Base-by-base conservation (phyloP, 331 rosid species). In the Stylosanthes scabra region DNA sequence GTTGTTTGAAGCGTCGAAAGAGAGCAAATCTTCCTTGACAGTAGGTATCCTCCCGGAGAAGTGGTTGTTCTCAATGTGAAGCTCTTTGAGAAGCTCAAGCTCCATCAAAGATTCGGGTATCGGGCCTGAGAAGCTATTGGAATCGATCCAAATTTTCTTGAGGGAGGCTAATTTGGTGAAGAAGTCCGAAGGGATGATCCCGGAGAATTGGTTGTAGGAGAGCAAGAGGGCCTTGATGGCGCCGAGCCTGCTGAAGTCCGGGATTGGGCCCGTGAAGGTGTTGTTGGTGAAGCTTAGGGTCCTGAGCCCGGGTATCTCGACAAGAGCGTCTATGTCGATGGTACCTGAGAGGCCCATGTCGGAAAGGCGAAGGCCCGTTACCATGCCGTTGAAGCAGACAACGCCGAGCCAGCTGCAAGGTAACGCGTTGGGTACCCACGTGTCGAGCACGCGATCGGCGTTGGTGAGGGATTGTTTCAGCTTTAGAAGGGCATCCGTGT, bases 321-420 rank as follows among this genome's bases (percentile, higher is more conserved):
- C 46, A 2, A 94, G 67, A 5, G 96, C 86, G 0, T 83, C 74
- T 2, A 87, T 27, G 44, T 94, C 87, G 27, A 94, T 77, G 1
- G 27, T 31, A 2, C 99, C 97, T 0, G 96, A 70, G 20, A 94
- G 88, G 6, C 60, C 76, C 66, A 89, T 65, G 66, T 75, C 70
- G 6, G 89, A 15, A 83, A 94, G 84, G 39, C 66, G 89, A 6
- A 91, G 84, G 7, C 92, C 89, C 11, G 80, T 76, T 57, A 91
- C 63, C 40, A 68, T 15, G 44, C 83, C 84, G 3, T 62, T 15
- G 71, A 45, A 44, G 52, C 99, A 94, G 6, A 80, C 16, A 6
- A 94, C 81, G 1, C 97, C 99, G 0, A 11, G 6, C 97, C 99
- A 94, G 1, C 41, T 78, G 63, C 97, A 94, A 0, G 96, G 96